Evolutionary conservation across 2,329 filamentous ascomycete genomes (phyloP), one percentile per base, ranked within the genome.

Genomic region (Fusarium nanum): DNA sequence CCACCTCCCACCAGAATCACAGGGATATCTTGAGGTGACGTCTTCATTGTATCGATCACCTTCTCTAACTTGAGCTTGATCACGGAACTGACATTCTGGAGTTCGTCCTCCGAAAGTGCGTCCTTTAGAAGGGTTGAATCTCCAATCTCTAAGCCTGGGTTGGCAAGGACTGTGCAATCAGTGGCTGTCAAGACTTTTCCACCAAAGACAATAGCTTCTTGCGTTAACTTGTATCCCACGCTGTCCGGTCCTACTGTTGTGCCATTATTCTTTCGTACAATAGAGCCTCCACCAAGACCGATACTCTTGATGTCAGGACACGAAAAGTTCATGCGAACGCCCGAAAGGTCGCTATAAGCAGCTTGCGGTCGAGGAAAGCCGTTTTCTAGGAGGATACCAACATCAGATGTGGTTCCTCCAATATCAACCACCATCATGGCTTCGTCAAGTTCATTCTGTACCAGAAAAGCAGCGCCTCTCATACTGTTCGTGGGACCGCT

Each of bases 321-420:
- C 37, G 84, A 82, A 73, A 86, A 86, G 73, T 91, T 91, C 79
- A 88, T 88, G 10, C 88, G 83, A 3, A 92, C 87, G 0, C 89
- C 89, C 0, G 86, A 86, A 4, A 91, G 80, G 32, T 89, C 85
- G 34, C 86, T 89, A 66, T 88, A 91, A 0, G 88, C 87, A 7
- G 88, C 86, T 52, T 87, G 85, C 75, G 90, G 87, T 32, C 88
- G 82, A 1, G 89, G 90, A 52, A 91, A 89, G 0, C 89, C 89
- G 50, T 86, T 90, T 0, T 85, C 82, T 9, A 89, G 82, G 6
- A 92, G 76, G 1, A 90, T 77, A 0, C 89, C 88, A 13, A 90
- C 87, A 68, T 91, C 89, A 0, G 88, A 87, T 0, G 89, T 91
- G 0, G 89, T 92, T 5, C 89, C 89, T 1, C 89, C 89, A 56